Conservation (phyloP, 2,329 filamentous ascomycete genomes). For the Diaporthe capsici region DNA sequence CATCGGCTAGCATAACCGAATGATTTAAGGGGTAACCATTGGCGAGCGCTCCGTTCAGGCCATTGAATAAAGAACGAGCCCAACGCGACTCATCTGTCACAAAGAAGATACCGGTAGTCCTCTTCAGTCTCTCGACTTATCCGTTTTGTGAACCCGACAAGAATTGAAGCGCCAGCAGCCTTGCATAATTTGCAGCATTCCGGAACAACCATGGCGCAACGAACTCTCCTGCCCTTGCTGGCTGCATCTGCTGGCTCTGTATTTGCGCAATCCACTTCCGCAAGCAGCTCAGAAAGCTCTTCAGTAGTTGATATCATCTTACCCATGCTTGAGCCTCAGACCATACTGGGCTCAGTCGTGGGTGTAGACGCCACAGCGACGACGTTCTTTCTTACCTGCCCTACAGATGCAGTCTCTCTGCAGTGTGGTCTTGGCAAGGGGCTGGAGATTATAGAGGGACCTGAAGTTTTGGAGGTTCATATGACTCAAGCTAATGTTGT, state of each 20-base stretch:
- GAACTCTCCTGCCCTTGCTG: conserved; percentile 26
- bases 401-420: conserved; percentile 36
- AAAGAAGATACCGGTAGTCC: not conserved
- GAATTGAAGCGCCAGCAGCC: not conserved
- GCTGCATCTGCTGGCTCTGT: conserved; percentile 29
- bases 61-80: conserved; percentile 6
- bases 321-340: conserved; percentile 40
- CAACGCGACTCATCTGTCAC: not conserved
- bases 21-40: conserved; percentile 20
- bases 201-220: conserved; percentile 9
- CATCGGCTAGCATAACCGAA: conserved; percentile 14
- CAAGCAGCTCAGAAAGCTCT: conserved; percentile 30
- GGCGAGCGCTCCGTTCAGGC: not conserved
- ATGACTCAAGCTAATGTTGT: conserved; percentile 20
- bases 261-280: conserved; percentile 4
- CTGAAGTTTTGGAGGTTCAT: conserved; percentile 42
- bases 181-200: not conserved
- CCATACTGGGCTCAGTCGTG: conserved; percentile 46
- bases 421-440: conserved; percentile 44
- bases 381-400: conserved; percentile 44
- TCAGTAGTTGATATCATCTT: conserved; percentile 43
- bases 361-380: conserved; percentile 45
- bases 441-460: conserved; percentile 43
- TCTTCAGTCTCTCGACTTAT: not conserved
- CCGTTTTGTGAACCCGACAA: not conserved